Evolutionary conservation across 352 stramenopile genomes (phyloP).

Genomic region (Globisporangium abappressorium): DNA sequence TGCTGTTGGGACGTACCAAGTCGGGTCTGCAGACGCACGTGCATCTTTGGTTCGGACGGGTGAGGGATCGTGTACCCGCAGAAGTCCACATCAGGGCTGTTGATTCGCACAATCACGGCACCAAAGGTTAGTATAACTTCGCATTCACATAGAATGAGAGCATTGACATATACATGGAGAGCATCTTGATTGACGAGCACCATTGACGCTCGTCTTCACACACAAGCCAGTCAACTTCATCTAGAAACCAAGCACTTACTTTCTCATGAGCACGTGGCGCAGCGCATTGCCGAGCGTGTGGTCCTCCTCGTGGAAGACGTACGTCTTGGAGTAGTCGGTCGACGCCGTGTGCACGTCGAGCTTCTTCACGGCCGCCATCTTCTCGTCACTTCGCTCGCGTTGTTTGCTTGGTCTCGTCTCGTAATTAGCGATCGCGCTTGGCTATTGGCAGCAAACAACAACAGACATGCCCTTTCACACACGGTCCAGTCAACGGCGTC

Average conservation of each 20-base stretch:
- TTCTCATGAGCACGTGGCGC: slow-evolving; percentile 91
- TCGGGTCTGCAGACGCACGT: slow-evolving; percentile 90
- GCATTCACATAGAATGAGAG: neutral
- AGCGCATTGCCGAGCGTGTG: slow-evolving; percentile 91
- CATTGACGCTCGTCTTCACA: neutral
- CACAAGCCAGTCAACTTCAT: neutral
- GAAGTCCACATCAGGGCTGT: slow-evolving; percentile 90
- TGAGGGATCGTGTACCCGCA: slow-evolving; percentile 95
- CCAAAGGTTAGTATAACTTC: neutral
- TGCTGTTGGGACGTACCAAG: slow-evolving; percentile 32
- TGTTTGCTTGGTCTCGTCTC: neutral
- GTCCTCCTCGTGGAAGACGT: slow-evolving; percentile 87
- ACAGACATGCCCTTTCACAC: slow-evolving; percentile 1
- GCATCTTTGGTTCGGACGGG: slow-evolving; percentile 93
- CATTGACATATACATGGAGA: neutral
- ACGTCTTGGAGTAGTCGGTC: slow-evolving; percentile 83
- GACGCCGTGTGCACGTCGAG: slow-evolving; percentile 79
- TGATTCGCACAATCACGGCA: neutral
- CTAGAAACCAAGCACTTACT: slow-evolving; percentile 39
- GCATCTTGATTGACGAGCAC: neutral
- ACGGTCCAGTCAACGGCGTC: slow-evolving; percentile 11
- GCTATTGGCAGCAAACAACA: neutral
- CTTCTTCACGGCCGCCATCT: slow-evolving; percentile 52
- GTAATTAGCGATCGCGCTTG: neutral
- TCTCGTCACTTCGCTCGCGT: neutral